Evolutionary conservation across 1,284 basidiomycete genomes (phyloP).

Genomic region (Gomphus sp.): DNA sequence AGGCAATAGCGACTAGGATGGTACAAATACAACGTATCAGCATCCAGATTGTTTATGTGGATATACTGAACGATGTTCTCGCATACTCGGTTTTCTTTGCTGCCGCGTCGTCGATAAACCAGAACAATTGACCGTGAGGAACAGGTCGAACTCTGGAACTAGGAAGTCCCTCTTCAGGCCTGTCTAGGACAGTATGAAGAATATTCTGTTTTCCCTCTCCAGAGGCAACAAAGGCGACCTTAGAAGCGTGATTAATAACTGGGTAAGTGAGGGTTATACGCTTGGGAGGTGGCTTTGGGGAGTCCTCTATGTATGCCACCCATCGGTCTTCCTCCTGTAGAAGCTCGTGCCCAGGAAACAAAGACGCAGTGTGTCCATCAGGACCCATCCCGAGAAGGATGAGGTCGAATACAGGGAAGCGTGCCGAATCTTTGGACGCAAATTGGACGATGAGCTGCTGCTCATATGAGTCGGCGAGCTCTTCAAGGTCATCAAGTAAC

Average conservation of each 20-base stretch:
- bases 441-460: constrained; percentile 88
- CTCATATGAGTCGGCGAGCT: constrained; percentile 89
- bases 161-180: constrained; percentile 75
- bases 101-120: constrained; percentile 86
- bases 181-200: constrained; percentile 68
- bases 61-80: constrained; percentile 33
- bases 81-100: constrained; percentile 52
- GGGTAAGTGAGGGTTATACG: constrained; percentile 89
- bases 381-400: constrained; percentile 91
- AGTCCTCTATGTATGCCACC: constrained; percentile 91
- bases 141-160: constrained; percentile 75
- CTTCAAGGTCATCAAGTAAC: constrained; percentile 74
- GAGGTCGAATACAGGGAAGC: constrained; percentile 93
- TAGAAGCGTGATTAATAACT: constrained; percentile 86
- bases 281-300: constrained; percentile 87
- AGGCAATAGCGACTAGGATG: not conserved
- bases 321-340: constrained; percentile 83
- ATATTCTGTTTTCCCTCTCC: constrained; percentile 82
- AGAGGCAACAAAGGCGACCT: constrained; percentile 81
- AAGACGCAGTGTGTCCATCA: constrained; percentile 93
- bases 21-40: not conserved
- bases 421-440: constrained; percentile 80
- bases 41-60: not conserved
- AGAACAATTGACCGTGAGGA: constrained; percentile 78
- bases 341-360: constrained; percentile 89